These are phyloP conservation scores for Globisporangium lucens DNA, from an alignment of 352 stramenopile genomes.

Conservation along the genomic window DNA sequence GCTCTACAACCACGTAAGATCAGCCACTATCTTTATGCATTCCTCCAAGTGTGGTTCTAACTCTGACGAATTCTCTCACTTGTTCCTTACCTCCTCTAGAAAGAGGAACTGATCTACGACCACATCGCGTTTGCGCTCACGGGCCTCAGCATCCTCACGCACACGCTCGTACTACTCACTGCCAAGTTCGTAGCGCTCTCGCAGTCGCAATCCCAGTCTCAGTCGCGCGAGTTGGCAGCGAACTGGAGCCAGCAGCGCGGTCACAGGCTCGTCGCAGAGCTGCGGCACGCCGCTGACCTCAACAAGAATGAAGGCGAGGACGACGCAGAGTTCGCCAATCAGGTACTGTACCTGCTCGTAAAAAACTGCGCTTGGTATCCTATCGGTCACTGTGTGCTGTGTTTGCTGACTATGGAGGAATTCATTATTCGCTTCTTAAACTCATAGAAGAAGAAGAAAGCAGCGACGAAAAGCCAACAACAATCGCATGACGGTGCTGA, in stretches of 20 bases:
- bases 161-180: conserved; percentile 31
- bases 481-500: neutral
- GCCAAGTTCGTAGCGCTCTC: conserved; percentile 25
- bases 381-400: too few relatives aligned
- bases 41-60: neutral
- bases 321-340: neutral
- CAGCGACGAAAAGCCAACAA: neutral
- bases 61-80: neutral
- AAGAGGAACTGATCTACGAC: conserved; percentile 36
- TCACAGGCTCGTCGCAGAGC: conserved; percentile 2
- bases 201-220: too few relatives aligned
- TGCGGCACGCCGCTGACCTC: conserved; percentile 8
- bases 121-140: conserved; percentile 27
- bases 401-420: too few relatives aligned
- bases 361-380: neutral
- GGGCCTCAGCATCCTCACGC: conserved; percentile 24
- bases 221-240: neutral
- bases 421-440: too few relatives aligned
- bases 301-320: neutral
- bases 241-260: conserved; percentile 6
- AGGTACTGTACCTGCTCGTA: neutral
- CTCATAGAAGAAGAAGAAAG: conserved; percentile 10
- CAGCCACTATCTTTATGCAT: neutral
- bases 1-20: conserved; percentile 28
- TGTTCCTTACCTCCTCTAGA: neutral